These are phyloP conservation scores for Globisporangium perplexum DNA, from an alignment of 352 stramenopile species.

Conservation along the genomic window DNA sequence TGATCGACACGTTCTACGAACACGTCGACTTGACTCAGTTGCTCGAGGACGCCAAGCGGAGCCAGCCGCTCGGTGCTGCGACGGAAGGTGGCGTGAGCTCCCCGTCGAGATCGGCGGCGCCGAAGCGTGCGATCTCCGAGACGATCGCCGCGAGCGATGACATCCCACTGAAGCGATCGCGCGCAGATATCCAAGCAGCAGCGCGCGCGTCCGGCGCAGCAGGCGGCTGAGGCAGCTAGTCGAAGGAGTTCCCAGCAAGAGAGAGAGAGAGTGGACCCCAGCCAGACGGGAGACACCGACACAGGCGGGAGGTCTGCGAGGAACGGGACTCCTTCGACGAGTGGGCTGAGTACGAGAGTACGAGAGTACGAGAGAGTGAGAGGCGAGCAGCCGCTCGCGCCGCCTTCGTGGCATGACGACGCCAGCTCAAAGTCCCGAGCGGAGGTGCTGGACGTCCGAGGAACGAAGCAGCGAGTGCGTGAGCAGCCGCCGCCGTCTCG, in stretches of 20 bases:
- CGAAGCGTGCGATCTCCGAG: not conserved
- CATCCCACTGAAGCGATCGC: slow-evolving; percentile 6
- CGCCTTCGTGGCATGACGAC: slow-evolving; percentile 29
- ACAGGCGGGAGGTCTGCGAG: not conserved
- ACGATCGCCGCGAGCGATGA: not conserved
- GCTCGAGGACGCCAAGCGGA: slow-evolving; percentile 21
- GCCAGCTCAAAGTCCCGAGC: slow-evolving; percentile 22
- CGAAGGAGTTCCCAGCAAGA: slow-evolving; percentile 2
- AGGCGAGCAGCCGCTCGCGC: not conserved
- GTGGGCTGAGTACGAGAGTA: not conserved
- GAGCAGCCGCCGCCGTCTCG: not conserved
- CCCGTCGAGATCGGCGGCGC: not conserved
- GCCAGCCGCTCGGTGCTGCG: slow-evolving; percentile 4
- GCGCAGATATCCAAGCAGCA: slow-evolving; percentile 32
- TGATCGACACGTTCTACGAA: slow-evolving; percentile 35
- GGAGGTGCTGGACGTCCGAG: slow-evolving; percentile 24
- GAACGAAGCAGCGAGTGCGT: slow-evolving; percentile 8
- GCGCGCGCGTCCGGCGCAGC: slow-evolving; percentile 27
- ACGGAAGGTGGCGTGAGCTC: too few relatives aligned
- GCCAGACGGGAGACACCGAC: too few relatives aligned
- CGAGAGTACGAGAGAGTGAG: not conserved
- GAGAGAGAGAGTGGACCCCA: not conserved
- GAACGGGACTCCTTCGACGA: slow-evolving; percentile 5
- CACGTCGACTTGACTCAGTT: slow-evolving; percentile 32
- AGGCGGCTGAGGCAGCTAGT: slow-evolving; percentile 18